A percentile compares a stretch with the other conserved stretches of the same genome.
phyloP scores from a whole-genome alignment of 208 protist species.

The Leishmania arabica region DNA sequence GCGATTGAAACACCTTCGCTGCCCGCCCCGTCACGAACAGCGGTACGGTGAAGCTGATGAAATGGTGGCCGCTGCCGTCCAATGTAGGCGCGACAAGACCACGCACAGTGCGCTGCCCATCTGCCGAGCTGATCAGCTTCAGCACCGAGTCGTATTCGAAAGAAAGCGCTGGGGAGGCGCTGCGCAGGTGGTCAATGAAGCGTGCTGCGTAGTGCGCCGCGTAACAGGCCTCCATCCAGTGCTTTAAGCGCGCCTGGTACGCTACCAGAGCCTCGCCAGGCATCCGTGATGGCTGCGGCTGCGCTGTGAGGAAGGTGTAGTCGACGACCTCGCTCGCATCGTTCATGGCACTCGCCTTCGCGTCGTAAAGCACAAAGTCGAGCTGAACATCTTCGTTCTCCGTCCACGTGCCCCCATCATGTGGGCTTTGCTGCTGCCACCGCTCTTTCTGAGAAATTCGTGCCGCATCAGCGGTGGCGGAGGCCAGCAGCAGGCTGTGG shows the following conservation, averaged over 20 bases:
- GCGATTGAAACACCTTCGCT: slow-evolving; percentile 7
- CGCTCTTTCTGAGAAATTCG: not conserved
- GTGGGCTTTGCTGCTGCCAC: slow-evolving; percentile 7
- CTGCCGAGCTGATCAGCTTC: not conserved
- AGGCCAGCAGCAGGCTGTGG: slow-evolving; percentile 25
- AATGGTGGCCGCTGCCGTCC: slow-evolving; percentile 12
- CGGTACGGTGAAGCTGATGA: slow-evolving; percentile 39
- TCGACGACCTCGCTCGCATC: slow-evolving; percentile 31
- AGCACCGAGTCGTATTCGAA: slow-evolving; percentile 55
- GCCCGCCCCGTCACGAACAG: slow-evolving; percentile 26
- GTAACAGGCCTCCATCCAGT: slow-evolving; percentile 51
- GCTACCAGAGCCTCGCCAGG: slow-evolving; percentile 19
- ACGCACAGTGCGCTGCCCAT: slow-evolving; percentile 19
- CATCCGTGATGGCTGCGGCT: slow-evolving; percentile 27
- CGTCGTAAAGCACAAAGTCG: slow-evolving; percentile 53
- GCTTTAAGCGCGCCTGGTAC: slow-evolving; percentile 27
- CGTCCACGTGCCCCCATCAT: not conserved
- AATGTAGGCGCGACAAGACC: slow-evolving; percentile 22
- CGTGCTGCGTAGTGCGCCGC: slow-evolving; percentile 16
- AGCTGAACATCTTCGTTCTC: slow-evolving; percentile 22
- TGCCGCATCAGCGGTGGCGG: not conserved
- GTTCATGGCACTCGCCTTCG: not conserved
- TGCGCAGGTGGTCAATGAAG: slow-evolving; percentile 27
- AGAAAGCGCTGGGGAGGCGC: slow-evolving; percentile 26
- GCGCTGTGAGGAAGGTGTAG: slow-evolving; percentile 39